Evolutionary conservation across 2,329 filamentous ascomycete genomes (phyloP), one percentile per base, ranked within the genome.

Genomic region (Dothideomycetidae sp.): DNA sequence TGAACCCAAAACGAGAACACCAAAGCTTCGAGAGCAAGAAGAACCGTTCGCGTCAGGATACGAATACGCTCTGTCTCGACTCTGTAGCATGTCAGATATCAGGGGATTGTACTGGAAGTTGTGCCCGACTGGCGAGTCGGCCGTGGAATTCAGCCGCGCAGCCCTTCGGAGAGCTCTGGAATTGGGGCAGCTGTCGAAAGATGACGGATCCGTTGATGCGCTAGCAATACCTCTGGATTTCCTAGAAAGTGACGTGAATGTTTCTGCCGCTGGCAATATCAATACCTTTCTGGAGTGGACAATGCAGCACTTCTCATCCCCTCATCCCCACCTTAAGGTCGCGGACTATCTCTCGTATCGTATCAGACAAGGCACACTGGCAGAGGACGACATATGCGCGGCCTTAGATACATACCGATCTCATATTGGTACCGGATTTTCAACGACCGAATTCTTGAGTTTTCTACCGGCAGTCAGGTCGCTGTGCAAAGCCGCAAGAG

Each of bases 61-160:
- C n/a, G 21, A 26, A 26, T 7, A n/a, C 13, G n/a, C 17, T 10
- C 12, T 36, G 23, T 14, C 13, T 2, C 13, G 31, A 1, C 29
- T 23, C 11, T 12, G 21, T 3, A 16, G 11, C 3, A n/a, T 37
- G 10, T 26, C 19, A 10, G 26, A 31, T 10, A 37, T 37, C 16
- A 23, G 35, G 13, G 17, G 13, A 4, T 16, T 37, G 21, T 37
- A 37, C n/a, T 37, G 35, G 35, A 13, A 31, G 26, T 19, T 29
- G 12, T 37, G 35, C 13, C 35, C 35, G 19, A n/a, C 29, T 2
- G 35, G 35, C 7, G n/a, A 29, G 9, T 26, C 19, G n/a, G 15
- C 35, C 3, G 12, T 29, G 4, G 9, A 5, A 4, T 37, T 37
- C 15, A 18, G 19, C 3, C 3, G 31, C 5, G 23, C 13, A 15